phyloP scores from a whole-genome alignment of 495 filamentous ascomycete species.

The Delitschia confertaspora region DNA sequence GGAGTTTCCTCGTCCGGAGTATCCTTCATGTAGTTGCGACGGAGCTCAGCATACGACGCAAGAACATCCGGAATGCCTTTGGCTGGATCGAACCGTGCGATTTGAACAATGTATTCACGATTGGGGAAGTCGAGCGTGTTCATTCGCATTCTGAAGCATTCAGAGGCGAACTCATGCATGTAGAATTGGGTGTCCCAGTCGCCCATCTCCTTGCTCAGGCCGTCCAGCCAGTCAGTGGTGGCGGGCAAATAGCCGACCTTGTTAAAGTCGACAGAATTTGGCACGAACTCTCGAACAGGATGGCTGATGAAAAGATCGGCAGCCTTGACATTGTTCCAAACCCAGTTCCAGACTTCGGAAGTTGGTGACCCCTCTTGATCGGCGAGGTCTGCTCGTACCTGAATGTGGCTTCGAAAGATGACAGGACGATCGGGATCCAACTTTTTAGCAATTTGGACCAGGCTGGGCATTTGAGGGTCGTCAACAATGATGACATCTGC shows the following conservation, averaged over 20 bases:
- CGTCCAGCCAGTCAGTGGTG: slow-evolving; percentile 84
- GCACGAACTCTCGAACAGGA: slow-evolving; percentile 71
- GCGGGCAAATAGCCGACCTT: slow-evolving; percentile 75
- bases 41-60: slow-evolving; percentile 67
- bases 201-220: slow-evolving; percentile 69
- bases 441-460: slow-evolving; percentile 70
- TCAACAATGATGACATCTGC: slow-evolving; percentile 75
- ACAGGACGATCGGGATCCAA: slow-evolving; percentile 65
- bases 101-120: slow-evolving; percentile 71
- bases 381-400: slow-evolving; percentile 69
- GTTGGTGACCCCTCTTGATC: slow-evolving; percentile 55
- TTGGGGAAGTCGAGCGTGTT: slow-evolving; percentile 58
- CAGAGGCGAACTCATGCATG: slow-evolving; percentile 59
- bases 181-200: slow-evolving; percentile 72
- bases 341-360: slow-evolving; percentile 64
- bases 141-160: slow-evolving; percentile 50
- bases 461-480: slow-evolving; percentile 78
- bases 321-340: slow-evolving; percentile 63
- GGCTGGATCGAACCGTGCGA: slow-evolving; percentile 78
- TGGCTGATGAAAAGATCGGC: slow-evolving; percentile 81
- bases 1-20: slow-evolving; percentile 45
- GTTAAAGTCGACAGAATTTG: slow-evolving; percentile 52
- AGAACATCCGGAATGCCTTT: slow-evolving; percentile 80
- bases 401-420: slow-evolving; percentile 76
- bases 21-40: slow-evolving; percentile 46